Base-by-base conservation (phyloP, 805 yeast genomes). In the Priceomyces castillae region DNA sequence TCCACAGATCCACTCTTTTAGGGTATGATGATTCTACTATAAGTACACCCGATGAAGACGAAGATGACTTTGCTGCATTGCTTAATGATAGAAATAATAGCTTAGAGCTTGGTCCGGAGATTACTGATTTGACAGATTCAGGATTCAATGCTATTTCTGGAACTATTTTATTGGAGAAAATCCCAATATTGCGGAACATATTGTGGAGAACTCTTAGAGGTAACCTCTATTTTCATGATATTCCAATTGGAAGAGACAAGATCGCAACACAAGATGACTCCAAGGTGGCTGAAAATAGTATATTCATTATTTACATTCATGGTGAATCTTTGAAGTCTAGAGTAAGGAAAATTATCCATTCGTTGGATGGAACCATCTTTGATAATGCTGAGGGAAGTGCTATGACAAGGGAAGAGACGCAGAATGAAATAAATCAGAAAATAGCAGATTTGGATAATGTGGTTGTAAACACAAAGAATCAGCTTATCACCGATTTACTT, bases 121-220 rank as follows among this genome's bases (percentile, higher is more conserved):
- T 58, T 0, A 43, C 50, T 4, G 49, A 53, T 17, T 37, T 61
- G 1, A 57, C 53, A 7, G 63, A 52, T 3, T 42, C 58, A 2
- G 59, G 61, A 2, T 64, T 60, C 53, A 58, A 63, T 44, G 56
- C 69, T 9, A 56, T 71, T 17, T 56, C 67, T 1, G 76, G 74
- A 2, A 54, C 71, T 1, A 60, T 71, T 7, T 60, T 58, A 3
- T 47, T 65, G 20, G 66, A 61, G 3, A 69, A 69, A 46, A 57
- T 71, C 10, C 68, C 66, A 2, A 46, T 69, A 3, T 57, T 71
- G 40, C 53, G 75, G 37, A 66, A 64, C 19, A 67, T 71, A 26
- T 53, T 71, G 34, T 71, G 75, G 75, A 60, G 76, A 48, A 63
- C 73, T 1, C 56, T 68, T 28, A 53, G 74, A 43, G 76, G 76